phyloP scores from a whole-genome alignment of 2,329 filamentous ascomycete species.

The Talaromyces sp. region DNA sequence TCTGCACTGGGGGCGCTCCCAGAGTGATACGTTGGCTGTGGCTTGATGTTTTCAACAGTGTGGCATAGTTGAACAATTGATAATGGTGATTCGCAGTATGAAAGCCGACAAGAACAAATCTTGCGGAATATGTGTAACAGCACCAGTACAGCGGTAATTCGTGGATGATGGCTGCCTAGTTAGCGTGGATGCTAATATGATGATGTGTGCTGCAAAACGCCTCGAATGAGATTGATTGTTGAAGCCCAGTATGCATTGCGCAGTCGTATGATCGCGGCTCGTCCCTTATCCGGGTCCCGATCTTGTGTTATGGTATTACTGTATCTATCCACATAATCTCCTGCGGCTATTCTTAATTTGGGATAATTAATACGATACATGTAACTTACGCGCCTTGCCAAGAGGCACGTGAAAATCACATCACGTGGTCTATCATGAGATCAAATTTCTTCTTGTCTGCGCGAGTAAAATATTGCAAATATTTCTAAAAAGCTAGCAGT shows the following conservation, averaged over 20 bases:
- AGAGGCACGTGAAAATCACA: neutral
- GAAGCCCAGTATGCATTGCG: neutral
- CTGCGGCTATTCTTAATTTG: neutral
- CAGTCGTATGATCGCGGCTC: constrained; percentile 5
- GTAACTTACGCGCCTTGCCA: neutral
- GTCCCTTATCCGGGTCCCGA: neutral
- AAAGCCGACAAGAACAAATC: neutral
- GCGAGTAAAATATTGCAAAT: no score
- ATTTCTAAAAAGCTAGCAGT: no score
- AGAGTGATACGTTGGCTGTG: neutral
- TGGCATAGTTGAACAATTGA: neutral
- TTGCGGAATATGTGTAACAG: neutral
- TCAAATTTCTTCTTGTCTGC: no score
- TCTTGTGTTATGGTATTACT: neutral
- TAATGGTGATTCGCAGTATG: neutral
- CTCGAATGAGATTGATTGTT: neutral
- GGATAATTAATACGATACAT: neutral
- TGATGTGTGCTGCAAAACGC: neutral
- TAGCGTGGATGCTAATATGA: neutral
- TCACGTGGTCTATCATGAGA: neutral
- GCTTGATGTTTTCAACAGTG: neutral
- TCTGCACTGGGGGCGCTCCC: neutral
- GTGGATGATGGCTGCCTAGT: neutral
- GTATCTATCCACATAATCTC: neutral
- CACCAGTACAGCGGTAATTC: neutral